Evolutionary conservation across 2,329 filamentous ascomycete species (phyloP).

Genomic region (Phyllachora maydis): DNA sequence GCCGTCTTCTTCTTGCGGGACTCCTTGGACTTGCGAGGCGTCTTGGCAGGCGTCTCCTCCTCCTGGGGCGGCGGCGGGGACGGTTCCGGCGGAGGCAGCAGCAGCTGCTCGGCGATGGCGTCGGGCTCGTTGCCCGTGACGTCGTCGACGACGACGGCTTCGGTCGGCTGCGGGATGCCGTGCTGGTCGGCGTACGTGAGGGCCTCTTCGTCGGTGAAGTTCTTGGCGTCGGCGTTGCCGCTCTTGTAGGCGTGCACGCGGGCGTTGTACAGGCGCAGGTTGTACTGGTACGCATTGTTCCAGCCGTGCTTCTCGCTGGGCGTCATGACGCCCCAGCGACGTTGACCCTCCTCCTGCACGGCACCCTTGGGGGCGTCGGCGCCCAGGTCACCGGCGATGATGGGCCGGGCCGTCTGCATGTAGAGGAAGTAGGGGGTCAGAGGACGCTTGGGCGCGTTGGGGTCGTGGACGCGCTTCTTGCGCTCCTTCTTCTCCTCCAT

Average conservation of each 20-base stretch:
- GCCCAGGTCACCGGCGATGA: constrained; percentile 63
- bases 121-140: constrained; percentile 26
- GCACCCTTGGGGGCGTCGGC: constrained; percentile 63
- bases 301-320: constrained; percentile 50
- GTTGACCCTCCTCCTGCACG: constrained; percentile 71
- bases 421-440: constrained; percentile 91
- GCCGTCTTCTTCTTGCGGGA: constrained; percentile 36
- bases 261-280: constrained; percentile 43
- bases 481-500: constrained; percentile 66
- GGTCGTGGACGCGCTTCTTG: constrained; percentile 73
- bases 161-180: constrained; percentile 29
- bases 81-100: constrained; percentile 18
- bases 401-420: constrained; percentile 69
- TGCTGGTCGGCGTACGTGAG: constrained; percentile 37
- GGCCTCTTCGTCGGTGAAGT: constrained; percentile 40
- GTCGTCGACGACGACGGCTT: constrained; percentile 22
- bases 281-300: constrained; percentile 48
- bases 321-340: constrained; percentile 64
- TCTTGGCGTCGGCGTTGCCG: constrained; percentile 34
- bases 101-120: constrained; percentile 37
- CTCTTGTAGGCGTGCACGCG: constrained; percentile 43
- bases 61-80: no score
- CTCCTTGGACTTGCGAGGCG: constrained; percentile 30
- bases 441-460: constrained; percentile 85
- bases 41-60: constrained; percentile 23